These are phyloP conservation scores for Ceratobasidium papillatum DNA, from an alignment of 1,284 basidiomycete genomes.

Conservation along the genomic window DNA sequence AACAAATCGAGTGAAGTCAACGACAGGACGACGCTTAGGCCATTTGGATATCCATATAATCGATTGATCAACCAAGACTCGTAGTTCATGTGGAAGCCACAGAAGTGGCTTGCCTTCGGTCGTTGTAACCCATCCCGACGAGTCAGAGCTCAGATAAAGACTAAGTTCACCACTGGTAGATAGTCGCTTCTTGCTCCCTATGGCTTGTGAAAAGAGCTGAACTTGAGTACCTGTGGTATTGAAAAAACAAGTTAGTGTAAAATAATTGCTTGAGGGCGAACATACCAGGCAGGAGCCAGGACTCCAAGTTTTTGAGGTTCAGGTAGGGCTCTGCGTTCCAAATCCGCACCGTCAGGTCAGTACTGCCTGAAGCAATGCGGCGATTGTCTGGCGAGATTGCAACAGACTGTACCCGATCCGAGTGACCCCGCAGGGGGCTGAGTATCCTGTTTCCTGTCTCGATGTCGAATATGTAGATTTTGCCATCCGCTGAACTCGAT, in stretches of 20 bases:
- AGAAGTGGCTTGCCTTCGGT: background rate
- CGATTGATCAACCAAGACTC: background rate
- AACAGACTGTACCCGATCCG: slow-evolving; percentile 20
- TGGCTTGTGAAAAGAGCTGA: background rate
- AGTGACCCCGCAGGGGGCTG: background rate
- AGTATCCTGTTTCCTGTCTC: background rate
- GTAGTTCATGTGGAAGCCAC: background rate
- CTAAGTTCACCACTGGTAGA: too few species aligned
- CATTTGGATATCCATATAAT: background rate
- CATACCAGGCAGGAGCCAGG: background rate
- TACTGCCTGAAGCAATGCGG: slow-evolving; percentile 26
- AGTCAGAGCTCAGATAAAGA: background rate
- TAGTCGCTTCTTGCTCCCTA: too few species aligned
- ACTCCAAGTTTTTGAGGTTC: too few species aligned
- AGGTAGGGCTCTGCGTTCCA: slow-evolving; percentile 42
- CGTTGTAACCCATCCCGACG: background rate
- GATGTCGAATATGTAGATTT: slow-evolving; percentile 8
- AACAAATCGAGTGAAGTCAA: background rate
- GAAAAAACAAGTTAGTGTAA: background rate
- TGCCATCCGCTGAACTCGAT: slow-evolving; percentile 31
- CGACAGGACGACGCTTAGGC: background rate
- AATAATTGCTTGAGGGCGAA: background rate
- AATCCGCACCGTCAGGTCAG: slow-evolving; percentile 33
- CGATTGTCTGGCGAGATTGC: slow-evolving; percentile 40
- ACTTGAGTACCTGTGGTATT: background rate